phyloP scores from a whole-genome alignment of 192 early-diverging fungal genomes.

The Gaertneriomyces semiglobifer region DNA sequence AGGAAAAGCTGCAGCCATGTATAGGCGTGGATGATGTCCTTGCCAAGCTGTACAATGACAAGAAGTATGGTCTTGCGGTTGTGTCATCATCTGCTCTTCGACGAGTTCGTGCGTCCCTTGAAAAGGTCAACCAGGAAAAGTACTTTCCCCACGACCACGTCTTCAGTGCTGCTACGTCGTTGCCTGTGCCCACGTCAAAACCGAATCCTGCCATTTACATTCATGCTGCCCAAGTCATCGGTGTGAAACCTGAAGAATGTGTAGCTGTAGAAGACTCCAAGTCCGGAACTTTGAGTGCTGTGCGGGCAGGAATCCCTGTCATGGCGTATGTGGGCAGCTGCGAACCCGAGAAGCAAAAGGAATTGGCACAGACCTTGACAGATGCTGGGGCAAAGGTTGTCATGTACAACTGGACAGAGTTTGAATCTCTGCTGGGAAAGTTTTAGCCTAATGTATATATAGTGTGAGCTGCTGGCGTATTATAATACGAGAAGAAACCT shows the following conservation, averaged over 20 bases:
- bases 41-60: slow-evolving; percentile 2
- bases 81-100: slow-evolving; percentile 17
- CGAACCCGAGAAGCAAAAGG: background rate
- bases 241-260: background rate
- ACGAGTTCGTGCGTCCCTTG: slow-evolving; percentile 3
- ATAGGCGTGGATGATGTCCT: slow-evolving; percentile 8
- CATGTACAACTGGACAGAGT: slow-evolving; percentile 8
- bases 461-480: too few species aligned
- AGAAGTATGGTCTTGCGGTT: slow-evolving; percentile 10
- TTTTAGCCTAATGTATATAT: background rate
- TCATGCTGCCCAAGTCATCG: slow-evolving; percentile 10
- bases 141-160: slow-evolving; percentile 9
- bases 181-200: slow-evolving; percentile 12
- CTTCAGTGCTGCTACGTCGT: slow-evolving; percentile 11
- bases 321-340: slow-evolving; percentile 13
- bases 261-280: slow-evolving; percentile 19
- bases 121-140: background rate
- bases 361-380: background rate
- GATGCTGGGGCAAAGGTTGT: slow-evolving; percentile 7
- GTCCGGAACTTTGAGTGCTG: slow-evolving; percentile 1
- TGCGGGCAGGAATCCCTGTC: slow-evolving; percentile 13
- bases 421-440: background rate
- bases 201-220: slow-evolving; percentile 15
- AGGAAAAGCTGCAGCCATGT: slow-evolving; percentile 1
- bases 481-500: too few species aligned